Base-by-base conservation (phyloP, 805 yeast species). In the Metschnikowia arizonensis region DNA sequence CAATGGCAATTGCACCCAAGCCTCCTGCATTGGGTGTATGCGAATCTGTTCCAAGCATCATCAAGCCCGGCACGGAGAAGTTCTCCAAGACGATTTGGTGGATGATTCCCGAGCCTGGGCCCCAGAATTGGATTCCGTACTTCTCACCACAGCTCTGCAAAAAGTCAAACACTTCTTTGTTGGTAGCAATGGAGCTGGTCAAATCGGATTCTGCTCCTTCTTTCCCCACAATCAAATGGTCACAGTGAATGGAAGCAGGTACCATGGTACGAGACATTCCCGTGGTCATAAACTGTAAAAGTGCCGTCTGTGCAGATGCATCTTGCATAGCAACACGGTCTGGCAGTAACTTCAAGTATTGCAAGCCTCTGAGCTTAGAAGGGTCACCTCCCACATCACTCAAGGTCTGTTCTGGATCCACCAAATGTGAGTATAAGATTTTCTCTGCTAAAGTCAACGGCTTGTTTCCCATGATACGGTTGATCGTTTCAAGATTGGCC, bases 11-110 rank as follows among this genome's bases (percentile, higher is more conserved):
- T 55, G 96, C 96, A 65, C 99, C 99, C 52, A 93, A 74, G 56
- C 99, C 99, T 73, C 99, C 99, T 25, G 99, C 99, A 61, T 93
- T 93, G 40, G 99, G 99, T 40, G 99, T 93, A 68, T 93, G 99
- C 1, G 98, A 90, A 69, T 93, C 99, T 33, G 99, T 93, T 57
- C 99, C 99, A 49, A 93, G 78, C 89, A 93, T 86, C 87, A 93
- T 82, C 53, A 88, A 77, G 61, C 99, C 99, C 48, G 99, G 99
- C 58, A 88, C 93, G 48, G 96, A 85, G 68, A 88, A 93, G 77
- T 93, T 93, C 72, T 93, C 99, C 57, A 93, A 75, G 38, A 93
- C 97, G 58, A 93, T 93, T 74, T 93, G 99, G 68, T 93, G 99
- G 59, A 93, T 93, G 62, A 93, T 93, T 63, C 99, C 99, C 15